Percentiles rank a stretch among this genome's conserved stretches.
Evolutionary conservation across 176 grass and related monocot genomes (phyloP).

Genomic region (Carex kokanica): DNA sequence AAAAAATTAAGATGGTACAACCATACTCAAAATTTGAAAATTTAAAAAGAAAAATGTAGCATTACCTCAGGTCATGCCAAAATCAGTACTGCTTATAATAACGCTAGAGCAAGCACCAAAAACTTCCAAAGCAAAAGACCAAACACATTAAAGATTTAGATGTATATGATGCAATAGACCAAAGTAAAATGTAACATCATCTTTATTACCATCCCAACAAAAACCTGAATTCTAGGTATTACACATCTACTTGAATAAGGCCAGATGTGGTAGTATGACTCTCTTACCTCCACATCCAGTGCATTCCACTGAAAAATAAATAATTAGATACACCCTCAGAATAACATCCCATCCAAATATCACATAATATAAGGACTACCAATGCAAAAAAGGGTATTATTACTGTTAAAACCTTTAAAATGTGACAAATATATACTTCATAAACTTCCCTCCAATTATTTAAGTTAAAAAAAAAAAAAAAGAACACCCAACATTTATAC

Average conservation of each 20-base stretch:
- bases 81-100: not conserved
- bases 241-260: not conserved
- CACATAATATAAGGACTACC: not conserved
- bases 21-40: not conserved
- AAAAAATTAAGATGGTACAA: not conserved
- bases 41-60: not conserved
- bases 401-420: not conserved
- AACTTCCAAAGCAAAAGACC: not conserved
- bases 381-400: not conserved
- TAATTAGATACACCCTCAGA: not conserved
- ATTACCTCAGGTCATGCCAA: not conserved
- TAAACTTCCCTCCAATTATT: not conserved
- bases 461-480: not conserved
- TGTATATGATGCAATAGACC: not conserved
- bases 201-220: not conserved
- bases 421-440: not conserved
- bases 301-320: not conserved
- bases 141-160: not conserved
- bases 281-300: not conserved
- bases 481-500: not conserved
- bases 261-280: not conserved
- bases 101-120: not conserved
- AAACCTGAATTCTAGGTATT: not conserved
- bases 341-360: not conserved
- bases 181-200: not conserved